A percentile compares a stretch with the other conserved stretches of the same genome.
phyloP scores from a whole-genome alignment of 1,284 basidiomycete species.

The Kwoniella shivajii region DNA sequence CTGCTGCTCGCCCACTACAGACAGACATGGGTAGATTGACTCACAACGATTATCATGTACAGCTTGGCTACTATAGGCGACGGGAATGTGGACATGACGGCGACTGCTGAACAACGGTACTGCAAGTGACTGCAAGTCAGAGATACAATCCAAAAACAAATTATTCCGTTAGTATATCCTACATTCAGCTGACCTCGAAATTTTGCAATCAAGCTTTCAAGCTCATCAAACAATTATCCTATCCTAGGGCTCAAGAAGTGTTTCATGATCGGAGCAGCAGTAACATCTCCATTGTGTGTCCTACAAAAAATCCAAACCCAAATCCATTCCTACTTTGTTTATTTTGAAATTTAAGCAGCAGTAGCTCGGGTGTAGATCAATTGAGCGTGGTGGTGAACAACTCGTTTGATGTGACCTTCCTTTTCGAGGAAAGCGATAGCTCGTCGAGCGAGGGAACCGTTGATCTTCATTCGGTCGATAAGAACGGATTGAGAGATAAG shows the following conservation, averaged over 20 bases:
- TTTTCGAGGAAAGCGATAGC: conserved; percentile 93
- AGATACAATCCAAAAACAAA: not conserved
- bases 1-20: too few relatives aligned
- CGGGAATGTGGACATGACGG: too few relatives aligned
- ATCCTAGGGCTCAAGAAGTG: too few relatives aligned
- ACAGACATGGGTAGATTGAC: too few relatives aligned
- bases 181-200: too few relatives aligned
- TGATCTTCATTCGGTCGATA: conserved; percentile 87
- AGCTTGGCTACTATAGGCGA: too few relatives aligned
- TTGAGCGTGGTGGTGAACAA: conserved; percentile 94
- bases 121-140: too few relatives aligned
- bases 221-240: too few relatives aligned
- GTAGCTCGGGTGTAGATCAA: conserved; percentile 67
- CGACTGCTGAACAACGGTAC: too few relatives aligned
- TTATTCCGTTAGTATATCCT: not conserved
- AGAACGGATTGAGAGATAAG: conserved; percentile 97
- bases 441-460: conserved; percentile 89
- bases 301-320: conserved; percentile 16
- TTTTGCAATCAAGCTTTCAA: too few relatives aligned
- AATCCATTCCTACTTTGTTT: conserved; percentile 1
- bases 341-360: conserved; percentile 41
- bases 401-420: conserved; percentile 93
- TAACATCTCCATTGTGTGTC: conserved; percentile 22
- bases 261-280: not conserved
- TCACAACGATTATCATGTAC: too few relatives aligned